These are phyloP conservation scores for Leptosphaerulina australis DNA, from an alignment of 2,329 filamentous ascomycete species.

Conservation along the genomic window DNA sequence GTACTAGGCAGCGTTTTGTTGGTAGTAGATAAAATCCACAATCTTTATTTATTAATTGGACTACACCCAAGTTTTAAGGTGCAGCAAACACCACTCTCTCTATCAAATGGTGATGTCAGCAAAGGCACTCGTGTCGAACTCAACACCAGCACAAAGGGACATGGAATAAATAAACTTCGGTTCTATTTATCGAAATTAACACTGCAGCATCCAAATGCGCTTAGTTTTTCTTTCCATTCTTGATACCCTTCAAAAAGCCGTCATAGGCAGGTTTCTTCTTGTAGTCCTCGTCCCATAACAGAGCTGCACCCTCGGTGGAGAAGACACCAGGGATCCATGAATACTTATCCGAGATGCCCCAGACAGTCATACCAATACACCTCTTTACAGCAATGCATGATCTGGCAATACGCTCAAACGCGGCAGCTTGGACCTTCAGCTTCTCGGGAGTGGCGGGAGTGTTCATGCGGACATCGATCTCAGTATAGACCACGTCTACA, in stretches of 20 bases:
- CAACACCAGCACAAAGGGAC: too few species aligned
- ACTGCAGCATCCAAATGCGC: too few species aligned
- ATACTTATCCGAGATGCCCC: conserved; percentile 54
- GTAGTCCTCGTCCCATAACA: conserved; percentile 43
- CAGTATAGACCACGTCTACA: conserved; percentile 66
- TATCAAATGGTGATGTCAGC: too few species aligned
- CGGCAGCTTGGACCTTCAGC: conserved; percentile 55
- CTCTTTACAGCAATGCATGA: conserved; percentile 46
- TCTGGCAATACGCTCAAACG: conserved; percentile 52
- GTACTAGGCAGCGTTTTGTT: too few species aligned
- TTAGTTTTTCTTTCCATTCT: conserved; percentile 22
- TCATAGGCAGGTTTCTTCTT: conserved; percentile 48
- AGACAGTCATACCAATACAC: conserved; percentile 54
- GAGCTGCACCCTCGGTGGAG: conserved; percentile 44
- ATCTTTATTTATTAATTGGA: too few species aligned
- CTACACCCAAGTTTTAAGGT: too few species aligned
- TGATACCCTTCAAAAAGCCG: conserved; percentile 36
- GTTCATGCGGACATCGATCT: conserved; percentile 63
- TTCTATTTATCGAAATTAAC: too few species aligned
- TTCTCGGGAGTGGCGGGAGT: conserved; percentile 55
- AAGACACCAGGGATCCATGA: conserved; percentile 51
- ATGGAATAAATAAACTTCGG: too few species aligned
- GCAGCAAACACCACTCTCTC: too few species aligned
- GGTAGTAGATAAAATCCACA: too few species aligned
- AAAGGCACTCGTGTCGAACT: too few species aligned